Conservation (phyloP, 331 rosid species). For the Erythrophleum ivorense region DNA sequence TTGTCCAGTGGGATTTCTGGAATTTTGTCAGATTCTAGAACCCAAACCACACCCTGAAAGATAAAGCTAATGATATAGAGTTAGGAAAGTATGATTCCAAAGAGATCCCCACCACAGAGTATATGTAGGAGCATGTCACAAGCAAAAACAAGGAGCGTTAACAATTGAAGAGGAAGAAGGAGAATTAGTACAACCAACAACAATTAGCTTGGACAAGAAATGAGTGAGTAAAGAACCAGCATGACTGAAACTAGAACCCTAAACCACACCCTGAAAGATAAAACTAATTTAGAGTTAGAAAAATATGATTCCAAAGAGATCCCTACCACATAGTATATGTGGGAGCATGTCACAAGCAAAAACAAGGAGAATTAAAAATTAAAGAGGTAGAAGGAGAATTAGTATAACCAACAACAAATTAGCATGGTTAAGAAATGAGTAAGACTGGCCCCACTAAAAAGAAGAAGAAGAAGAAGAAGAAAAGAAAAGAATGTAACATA, state of each 20-base stretch:
- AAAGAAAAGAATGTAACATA: not conserved
- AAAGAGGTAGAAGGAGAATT: not conserved
- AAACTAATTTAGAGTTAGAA: not conserved
- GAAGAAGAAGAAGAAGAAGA: too few relatives aligned
- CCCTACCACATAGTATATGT: too few relatives aligned
- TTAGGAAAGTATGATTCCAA: not conserved
- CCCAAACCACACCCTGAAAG: conserved; percentile 84
- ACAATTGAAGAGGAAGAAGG: not conserved
- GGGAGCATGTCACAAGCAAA: not conserved
- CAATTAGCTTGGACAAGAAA: not conserved
- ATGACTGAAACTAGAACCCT: not conserved
- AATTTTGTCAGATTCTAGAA: conserved; percentile 70
- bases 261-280: not conserved
- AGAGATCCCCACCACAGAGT: not conserved
- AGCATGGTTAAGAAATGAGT: not conserved
- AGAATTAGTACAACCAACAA: not conserved
- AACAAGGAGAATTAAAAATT: not conserved
- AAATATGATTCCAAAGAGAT: not conserved
- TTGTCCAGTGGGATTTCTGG: conserved; percentile 57
- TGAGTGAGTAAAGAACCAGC: not conserved
- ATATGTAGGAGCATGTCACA: not conserved
- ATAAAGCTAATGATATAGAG: conserved; percentile 1
- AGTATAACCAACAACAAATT: not conserved
- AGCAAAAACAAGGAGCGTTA: not conserved
- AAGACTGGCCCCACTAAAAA: not conserved